Percentiles rank a stretch among this genome's conserved stretches.
Evolutionary conservation across 441 rosid genomes (phyloP).

Genomic region (Biscutella laevigata): DNA sequence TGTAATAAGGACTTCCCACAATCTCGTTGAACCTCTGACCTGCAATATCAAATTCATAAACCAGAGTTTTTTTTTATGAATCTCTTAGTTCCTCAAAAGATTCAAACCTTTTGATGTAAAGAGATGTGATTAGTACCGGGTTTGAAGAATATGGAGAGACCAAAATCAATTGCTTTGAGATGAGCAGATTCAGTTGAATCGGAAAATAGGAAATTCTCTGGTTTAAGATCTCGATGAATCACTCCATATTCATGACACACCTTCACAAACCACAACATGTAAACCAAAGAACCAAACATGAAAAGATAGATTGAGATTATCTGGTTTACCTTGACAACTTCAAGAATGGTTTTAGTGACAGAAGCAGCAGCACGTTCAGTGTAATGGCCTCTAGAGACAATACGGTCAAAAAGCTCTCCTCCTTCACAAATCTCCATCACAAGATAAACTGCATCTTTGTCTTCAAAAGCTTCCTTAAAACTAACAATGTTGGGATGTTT

Average conservation of each 20-base stretch:
- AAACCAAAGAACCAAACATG: too few species aligned
- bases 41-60: too few species aligned
- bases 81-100: too few species aligned
- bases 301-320: too few species aligned
- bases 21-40: conserved; percentile 67
- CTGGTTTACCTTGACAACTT: conserved; percentile 77
- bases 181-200: conserved; percentile 48
- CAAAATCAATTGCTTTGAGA: conserved; percentile 79
- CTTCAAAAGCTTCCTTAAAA: conserved; percentile 74
- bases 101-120: too few species aligned
- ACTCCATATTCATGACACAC: conserved; percentile 89
- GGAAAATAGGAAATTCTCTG: conserved; percentile 75
- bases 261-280: conserved; percentile 34
- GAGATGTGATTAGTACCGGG: conserved; percentile 61
- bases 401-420: conserved; percentile 85
- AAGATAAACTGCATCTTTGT: conserved; percentile 58
- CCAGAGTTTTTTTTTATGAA: too few species aligned
- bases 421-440: conserved; percentile 91
- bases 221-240: conserved; percentile 80
- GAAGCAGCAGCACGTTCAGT: conserved; percentile 72
- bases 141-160: conserved; percentile 76
- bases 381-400: conserved; percentile 68
- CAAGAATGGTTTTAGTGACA: conserved; percentile 57
- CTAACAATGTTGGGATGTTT: conserved; percentile 65
- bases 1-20: conserved; percentile 90